Conservation (phyloP, 768 basidiomycete species). For the Auriscalpium microsporum region DNA sequence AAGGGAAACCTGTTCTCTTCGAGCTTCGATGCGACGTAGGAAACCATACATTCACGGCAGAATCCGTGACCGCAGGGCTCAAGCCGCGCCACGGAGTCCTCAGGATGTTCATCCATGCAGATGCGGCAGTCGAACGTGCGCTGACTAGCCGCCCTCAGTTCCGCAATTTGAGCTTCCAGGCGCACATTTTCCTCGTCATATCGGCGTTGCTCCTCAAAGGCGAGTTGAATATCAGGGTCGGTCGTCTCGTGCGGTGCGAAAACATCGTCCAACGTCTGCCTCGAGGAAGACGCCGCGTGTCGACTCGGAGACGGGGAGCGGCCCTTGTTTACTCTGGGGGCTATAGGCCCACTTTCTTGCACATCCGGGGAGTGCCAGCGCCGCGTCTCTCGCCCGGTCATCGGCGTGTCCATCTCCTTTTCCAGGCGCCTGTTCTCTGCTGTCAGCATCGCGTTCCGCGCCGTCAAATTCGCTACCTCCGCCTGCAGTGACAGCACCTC, state of each 20-base stretch:
- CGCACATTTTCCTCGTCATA: conserved; percentile 34
- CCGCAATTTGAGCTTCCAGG: conserved; percentile 27
- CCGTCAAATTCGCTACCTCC: conserved; percentile 21
- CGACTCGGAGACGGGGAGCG: not conserved
- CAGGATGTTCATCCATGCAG: conserved; percentile 43
- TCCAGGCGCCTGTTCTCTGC: conserved; percentile 15
- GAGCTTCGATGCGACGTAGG: conserved; percentile 37
- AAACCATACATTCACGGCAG: conserved; percentile 45
- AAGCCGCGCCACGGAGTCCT: conserved; percentile 34
- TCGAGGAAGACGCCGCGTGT: not conserved
- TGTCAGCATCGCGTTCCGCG: conserved; percentile 9
- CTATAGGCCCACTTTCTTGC: not conserved
- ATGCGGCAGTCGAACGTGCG: conserved; percentile 42
- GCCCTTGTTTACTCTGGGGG: not conserved
- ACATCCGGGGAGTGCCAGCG: not conserved
- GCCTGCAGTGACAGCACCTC: conserved; percentile 35
- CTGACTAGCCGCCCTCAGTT: conserved; percentile 24
- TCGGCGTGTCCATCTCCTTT: conserved; percentile 4
- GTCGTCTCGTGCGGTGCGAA: conserved; percentile 5
- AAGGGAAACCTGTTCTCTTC: conserved; percentile 50
- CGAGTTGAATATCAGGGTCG: conserved; percentile 17
- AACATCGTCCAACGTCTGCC: not conserved
- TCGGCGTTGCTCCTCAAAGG: conserved; percentile 25
- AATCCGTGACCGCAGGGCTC: conserved; percentile 41
- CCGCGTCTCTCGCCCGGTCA: conserved; percentile 1